Conservation (phyloP, 441 rosid genomes). For the Brassica balearica region DNA sequence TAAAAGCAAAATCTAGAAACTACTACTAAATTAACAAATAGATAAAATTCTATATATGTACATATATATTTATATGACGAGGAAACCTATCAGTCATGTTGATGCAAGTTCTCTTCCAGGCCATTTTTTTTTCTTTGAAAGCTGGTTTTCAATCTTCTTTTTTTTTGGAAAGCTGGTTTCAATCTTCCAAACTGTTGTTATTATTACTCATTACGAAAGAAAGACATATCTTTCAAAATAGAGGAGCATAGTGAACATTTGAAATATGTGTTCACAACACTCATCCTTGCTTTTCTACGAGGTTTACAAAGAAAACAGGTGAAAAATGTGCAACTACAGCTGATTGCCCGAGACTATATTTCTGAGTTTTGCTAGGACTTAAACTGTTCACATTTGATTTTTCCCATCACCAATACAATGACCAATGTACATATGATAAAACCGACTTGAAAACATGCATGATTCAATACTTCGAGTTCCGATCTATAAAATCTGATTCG, state of each 20-base stretch:
- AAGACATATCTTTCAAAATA: not conserved
- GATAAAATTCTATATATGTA: not conserved
- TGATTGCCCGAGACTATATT: not conserved
- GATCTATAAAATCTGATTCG: not conserved
- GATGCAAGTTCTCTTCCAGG: not conserved
- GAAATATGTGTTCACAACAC: not conserved
- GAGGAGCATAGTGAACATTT: not conserved
- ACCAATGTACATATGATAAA: slow-evolving; percentile 2
- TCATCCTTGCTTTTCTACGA: not conserved
- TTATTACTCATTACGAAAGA: not conserved
- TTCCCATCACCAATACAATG: not conserved
- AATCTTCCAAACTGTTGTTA: not conserved
- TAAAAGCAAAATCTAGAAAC: not conserved
- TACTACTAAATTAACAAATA: not conserved
- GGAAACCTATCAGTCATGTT: not conserved
- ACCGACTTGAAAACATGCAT: not conserved
- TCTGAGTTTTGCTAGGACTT: not conserved
- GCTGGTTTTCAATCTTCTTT: not conserved
- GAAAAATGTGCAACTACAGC: not conserved
- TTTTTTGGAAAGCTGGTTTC: too few relatives aligned
- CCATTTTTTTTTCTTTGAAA: not conserved
- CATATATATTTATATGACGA: not conserved
- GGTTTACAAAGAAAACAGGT: not conserved
- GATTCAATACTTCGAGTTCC: not conserved
- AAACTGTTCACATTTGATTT: not conserved